Evolutionary conservation across 495 filamentous ascomycete genomes (phyloP).

Genomic region (Aspergillus bridgeri): DNA sequence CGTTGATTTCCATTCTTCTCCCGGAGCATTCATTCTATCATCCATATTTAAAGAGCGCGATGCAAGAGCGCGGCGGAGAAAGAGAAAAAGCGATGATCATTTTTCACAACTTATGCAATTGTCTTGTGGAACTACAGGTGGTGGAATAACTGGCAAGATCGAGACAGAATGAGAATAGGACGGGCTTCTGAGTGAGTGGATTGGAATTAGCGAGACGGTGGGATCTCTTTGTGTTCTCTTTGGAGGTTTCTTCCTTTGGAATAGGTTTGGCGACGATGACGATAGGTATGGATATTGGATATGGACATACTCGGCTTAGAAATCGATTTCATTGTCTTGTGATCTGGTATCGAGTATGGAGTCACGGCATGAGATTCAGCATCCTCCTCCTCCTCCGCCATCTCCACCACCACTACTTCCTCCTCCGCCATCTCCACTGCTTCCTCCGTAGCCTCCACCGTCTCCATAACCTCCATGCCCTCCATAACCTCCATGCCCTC

Average conservation of each 20-base stretch:
- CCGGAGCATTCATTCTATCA: not conserved
- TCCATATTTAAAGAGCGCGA: not conserved
- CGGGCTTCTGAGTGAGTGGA: too few relatives aligned
- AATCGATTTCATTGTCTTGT: not conserved
- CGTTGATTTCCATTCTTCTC: constrained; percentile 5
- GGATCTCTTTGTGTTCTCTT: not conserved
- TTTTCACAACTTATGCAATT: too few relatives aligned
- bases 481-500: not conserved
- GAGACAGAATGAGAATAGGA: too few relatives aligned
- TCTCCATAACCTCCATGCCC: not conserved
- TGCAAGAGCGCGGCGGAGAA: not conserved
- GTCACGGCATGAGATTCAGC: too few relatives aligned
- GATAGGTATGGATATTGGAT: not conserved
- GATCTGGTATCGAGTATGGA: not conserved
- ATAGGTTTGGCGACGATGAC: not conserved
- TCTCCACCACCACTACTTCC: not conserved
- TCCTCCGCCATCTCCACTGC: not conserved
- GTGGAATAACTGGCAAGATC: not conserved
- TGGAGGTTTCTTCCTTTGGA: not conserved
- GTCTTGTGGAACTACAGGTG: not conserved
- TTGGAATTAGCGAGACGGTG: too few relatives aligned
- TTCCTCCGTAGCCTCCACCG: not conserved
- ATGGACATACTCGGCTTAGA: not conserved
- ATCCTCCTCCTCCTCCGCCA: too few relatives aligned
- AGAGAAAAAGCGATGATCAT: not conserved